Evolutionary conservation across 148 eudicot species (phyloP), one percentile per base, ranked within the genome.

Genomic region (Vaccinium corymbosum): DNA sequence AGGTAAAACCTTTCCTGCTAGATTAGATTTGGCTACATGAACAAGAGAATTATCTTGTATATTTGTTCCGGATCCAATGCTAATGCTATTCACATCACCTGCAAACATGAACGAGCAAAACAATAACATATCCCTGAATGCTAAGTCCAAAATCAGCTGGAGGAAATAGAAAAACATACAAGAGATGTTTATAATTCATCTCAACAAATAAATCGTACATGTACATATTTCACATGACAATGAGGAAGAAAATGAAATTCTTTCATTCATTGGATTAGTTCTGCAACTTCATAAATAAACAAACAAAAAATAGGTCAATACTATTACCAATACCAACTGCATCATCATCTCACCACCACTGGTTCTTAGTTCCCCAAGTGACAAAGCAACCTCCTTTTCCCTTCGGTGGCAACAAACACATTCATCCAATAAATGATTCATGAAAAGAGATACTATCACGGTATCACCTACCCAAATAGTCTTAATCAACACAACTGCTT

Each of bases 71-170:
- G 93, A 86, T 16, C 94, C 94, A 75, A 92, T 84, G 73, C 88
- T 90, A 76, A 92, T 89, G 83, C 88, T 88, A 85, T 92, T 90
- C 79, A 92, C 94, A 85, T 92, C 93, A 76, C 94, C 94, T 92
- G 85, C 52, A 52, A 11, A 52, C 1, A 16, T n/a, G 35, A 68
- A 15, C 1, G 25, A 66, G 7, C 35, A 78, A 79, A 61, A 70
- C 79, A 79, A 38, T 27, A 62, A 42, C 46, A 50, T 16, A 20
- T 64, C 6, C 52, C 2, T 11, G 13, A 1, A 49, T 22, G 55
- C 29, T 12, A 29, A 27, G 14, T 20, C 80, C 50, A 25, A 29
- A 79, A 55, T 55, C 38, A 51, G 42, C 20, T 53, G 15, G 13
- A 78, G 20, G 14, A 15, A 55, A 19, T 8, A 78, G 64, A 78